Evolutionary conservation across 306 rosid genomes (phyloP), one percentile per base, ranked within the genome.

Genomic region (Trifolium dubium): DNA sequence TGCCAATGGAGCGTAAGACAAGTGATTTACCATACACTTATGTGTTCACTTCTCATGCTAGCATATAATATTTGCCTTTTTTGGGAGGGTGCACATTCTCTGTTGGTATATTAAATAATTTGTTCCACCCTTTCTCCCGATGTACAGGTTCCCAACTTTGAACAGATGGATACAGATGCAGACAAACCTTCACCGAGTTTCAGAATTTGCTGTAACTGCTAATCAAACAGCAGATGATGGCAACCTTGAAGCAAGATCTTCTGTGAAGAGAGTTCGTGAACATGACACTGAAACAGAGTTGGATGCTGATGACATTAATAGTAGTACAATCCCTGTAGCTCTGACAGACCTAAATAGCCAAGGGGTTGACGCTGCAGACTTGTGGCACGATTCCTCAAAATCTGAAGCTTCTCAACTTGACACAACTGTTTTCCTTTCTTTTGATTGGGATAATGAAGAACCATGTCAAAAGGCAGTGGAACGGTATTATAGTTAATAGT

Each of bases 161-260:
- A 93, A 93, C 85, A 89, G 98, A 76, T 93, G 98, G 98, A 93
- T 93, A 88, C 98, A 93, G 77, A 89, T 91, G 94, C 98, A 93
- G 83, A 93, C 97, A 65, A 93, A 93, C 79, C 98, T 89, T 72
- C 98, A 93, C 80, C 89, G 97, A 80, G 98, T 93, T 83, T 91
- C 98, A 40, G 98, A 93, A 75, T 83, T 93, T 88, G 96, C 91
- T 49, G 90, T 91, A 78, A 86, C 89, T 60, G 66, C 85, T n/a
- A 84, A 85, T 80, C 96, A 86, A 83, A 86, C 86, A 81, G 75
- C 83, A 34, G 88, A 81, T 76, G 86, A 66, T 43, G 79, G 64
- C 50, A 80, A 79, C 50, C 80, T 67, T 69, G 96, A 89, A 84
- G 80, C 81, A 79, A 87, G 92, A 81, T 67, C 84, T 40, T 87